Evolutionary conservation across 345 rosid genomes (phyloP).

Genomic region (Bruguiera gymnorhiza): DNA sequence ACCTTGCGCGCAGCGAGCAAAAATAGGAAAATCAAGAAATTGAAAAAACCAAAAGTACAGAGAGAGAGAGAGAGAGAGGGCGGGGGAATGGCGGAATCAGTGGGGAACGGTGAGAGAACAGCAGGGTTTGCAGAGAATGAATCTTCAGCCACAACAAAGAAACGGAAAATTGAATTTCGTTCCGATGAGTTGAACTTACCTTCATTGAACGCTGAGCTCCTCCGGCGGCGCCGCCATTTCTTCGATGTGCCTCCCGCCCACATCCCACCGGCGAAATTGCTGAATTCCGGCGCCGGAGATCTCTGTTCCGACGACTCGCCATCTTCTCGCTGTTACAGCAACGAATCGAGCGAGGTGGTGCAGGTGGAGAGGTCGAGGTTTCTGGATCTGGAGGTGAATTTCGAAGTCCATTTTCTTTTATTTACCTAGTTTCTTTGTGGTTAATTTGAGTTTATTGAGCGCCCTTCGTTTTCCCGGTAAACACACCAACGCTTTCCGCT

Average conservation of each 20-base stretch:
- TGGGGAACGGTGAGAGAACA: conserved; percentile 35
- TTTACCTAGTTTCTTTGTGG: conserved; percentile 1
- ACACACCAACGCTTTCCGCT: no score
- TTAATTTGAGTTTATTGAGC: not conserved
- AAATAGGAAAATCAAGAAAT: conserved; percentile 4
- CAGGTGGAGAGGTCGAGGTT: conserved; percentile 22
- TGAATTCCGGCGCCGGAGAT: conserved; percentile 16
- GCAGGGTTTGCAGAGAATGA: conserved; percentile 15
- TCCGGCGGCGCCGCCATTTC: conserved; percentile 20
- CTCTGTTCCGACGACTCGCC: not conserved
- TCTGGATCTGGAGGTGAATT: conserved; percentile 59
- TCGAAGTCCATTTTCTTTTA: not conserved
- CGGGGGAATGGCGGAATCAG: conserved; percentile 36
- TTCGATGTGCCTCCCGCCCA: conserved; percentile 26
- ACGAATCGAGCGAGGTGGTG: conserved; percentile 32
- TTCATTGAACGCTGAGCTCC: conserved; percentile 9
- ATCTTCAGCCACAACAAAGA: conserved; percentile 39
- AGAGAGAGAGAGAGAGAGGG: conserved; percentile 14
- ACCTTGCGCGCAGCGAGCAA: not conserved
- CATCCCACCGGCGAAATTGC: conserved; percentile 7
- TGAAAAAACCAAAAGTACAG: not conserved
- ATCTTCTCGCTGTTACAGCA: conserved; percentile 30
- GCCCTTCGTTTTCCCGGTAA: no score
- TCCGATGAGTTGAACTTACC: conserved; percentile 15
- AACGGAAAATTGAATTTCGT: conserved; percentile 16